Evolutionary conservation across 331 rosid genomes (phyloP), one percentile per base, ranked within the genome.

Genomic region (Rosa hybrid): DNA sequence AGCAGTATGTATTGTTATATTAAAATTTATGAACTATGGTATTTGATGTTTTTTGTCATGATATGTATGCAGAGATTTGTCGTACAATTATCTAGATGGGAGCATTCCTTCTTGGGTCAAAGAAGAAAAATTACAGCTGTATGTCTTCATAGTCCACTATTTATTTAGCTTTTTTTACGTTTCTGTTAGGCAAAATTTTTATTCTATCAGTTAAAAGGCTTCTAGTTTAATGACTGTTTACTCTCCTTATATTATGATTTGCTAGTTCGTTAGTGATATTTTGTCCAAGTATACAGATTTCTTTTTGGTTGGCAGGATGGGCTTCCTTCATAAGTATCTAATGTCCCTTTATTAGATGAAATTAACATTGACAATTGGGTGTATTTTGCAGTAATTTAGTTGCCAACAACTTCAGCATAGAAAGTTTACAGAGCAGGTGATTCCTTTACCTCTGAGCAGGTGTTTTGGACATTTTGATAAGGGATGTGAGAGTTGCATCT

Each of bases 91-190:
- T 77, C 85, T 92, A 70, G 63, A 83, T 4, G 98, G 98, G 67
- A 86, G 80, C 72, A 48, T 94, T 71, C 98, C 98, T 69, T 81
- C 97, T 75, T 94, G 98, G 97, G 87, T 77, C 81, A 85, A 79
- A 25, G 54, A 83, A 50, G 77, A 3, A 77, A 84, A 83, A 75
- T 68, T 90, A 25, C 88, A 88, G 69, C 81, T 88, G 98, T 92
- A 85, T 50, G 91, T 86, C 46, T 46, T 14, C 30, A 46, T 21
- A 45, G 20, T 67, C 27, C 73, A 70, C 13, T 27, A 30, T 25
- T 12, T 13, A 30, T 27, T 72, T 60, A 8, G 5, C 48, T 42
- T 42, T 34, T 4, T 59, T 7, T 6, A 53, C 2, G 8, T 57
- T 57, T 59, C 21, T 51, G 12, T 51, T 74, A 12, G 6, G 21